Evolutionary conservation across 768 basidiomycete genomes (phyloP), one percentile per base, ranked within the genome.

Genomic region (Hygrophorus pudorinus): DNA sequence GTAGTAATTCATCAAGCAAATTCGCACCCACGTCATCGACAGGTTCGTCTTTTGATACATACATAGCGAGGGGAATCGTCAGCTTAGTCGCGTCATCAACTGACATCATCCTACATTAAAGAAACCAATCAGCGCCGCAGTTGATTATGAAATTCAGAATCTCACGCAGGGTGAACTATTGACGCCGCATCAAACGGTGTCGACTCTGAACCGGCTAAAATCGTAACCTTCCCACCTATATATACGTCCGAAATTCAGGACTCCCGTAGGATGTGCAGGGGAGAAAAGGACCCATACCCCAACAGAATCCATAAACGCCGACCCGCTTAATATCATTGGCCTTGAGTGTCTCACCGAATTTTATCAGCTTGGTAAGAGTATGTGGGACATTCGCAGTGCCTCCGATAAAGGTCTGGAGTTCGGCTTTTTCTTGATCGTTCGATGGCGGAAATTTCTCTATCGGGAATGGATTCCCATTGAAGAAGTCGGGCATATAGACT

Each of bases 401-500:
- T 7, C 65, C 72, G 51, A 83, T 81, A 62, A 81, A 83, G 35
- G 65, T 65, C 52, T 78, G 72, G 14, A 80, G 55, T 37, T 66
- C 70, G 9, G 60, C 58, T 56, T 77, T 75, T 38, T 75, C 68
- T 51, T 72, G 61, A 35, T 73, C 70, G 2, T 70, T 70, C 50
- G 68, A 65, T 6, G 78, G 76, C 4, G 79, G 79, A 57, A 70
- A 78, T 42, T 68, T 63, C 16, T 67, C 67, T 5, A 59, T 42
- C 2, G 74, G 66, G 53, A 71, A 78, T 1, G 79, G 68, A 31
- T 59, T 56, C 21, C 71, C 59, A 7, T 76, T 71, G 58, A 81
- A 79, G 53, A 81, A 76, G 57, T 81, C 79, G 20, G 79, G 81
- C 75, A 81, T 78, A 56, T 75, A 70, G 30, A 83, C 75, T 18